Evolutionary conservation across 1,284 basidiomycete species (phyloP).

Genomic region (Trametes versicolor): DNA sequence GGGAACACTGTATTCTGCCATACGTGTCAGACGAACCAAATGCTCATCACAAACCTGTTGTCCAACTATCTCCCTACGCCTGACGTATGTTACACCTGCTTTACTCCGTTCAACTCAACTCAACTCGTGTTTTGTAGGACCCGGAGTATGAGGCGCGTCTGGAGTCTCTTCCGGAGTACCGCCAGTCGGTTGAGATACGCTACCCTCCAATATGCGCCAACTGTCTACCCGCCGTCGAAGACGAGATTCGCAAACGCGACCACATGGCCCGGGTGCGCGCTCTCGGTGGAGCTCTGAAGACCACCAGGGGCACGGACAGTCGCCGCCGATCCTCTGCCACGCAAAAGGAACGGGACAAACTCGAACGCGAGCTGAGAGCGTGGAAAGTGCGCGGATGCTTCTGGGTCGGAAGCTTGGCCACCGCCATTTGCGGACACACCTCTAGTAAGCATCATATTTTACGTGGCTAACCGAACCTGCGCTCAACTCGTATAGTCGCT

Average conservation of each 20-base stretch:
- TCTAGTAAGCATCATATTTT: slow-evolving; percentile 50
- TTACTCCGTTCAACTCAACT: slow-evolving; percentile 12
- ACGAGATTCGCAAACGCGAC: slow-evolving; percentile 80
- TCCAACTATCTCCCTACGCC: slow-evolving; percentile 86
- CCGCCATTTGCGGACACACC: slow-evolving; percentile 54
- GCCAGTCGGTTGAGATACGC: slow-evolving; percentile 76
- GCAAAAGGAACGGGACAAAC: slow-evolving; percentile 50
- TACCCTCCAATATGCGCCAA: slow-evolving; percentile 87
- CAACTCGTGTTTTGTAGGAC: slow-evolving; percentile 54
- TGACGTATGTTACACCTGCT: slow-evolving; percentile 54
- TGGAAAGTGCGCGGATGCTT: slow-evolving; percentile 74
- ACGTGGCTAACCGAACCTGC: neutral
- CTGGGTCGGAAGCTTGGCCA: slow-evolving; percentile 60
- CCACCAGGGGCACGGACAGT: slow-evolving; percentile 67
- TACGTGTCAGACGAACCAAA: slow-evolving; percentile 90
- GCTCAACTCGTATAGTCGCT: slow-evolving; percentile 10
- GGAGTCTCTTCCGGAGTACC: slow-evolving; percentile 74
- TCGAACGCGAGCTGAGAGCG: slow-evolving; percentile 55
- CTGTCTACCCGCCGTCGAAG: slow-evolving; percentile 83
- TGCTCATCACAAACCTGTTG: slow-evolving; percentile 84
- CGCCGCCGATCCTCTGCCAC: slow-evolving; percentile 50
- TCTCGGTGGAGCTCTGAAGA: slow-evolving; percentile 72
- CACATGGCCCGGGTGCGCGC: slow-evolving; percentile 85
- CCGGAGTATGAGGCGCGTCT: slow-evolving; percentile 73
- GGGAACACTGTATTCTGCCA: slow-evolving; percentile 79